Conservation (phyloP, 2,329 filamentous ascomycete genomes). For the Ophiostoma tasmaniense region DNA sequence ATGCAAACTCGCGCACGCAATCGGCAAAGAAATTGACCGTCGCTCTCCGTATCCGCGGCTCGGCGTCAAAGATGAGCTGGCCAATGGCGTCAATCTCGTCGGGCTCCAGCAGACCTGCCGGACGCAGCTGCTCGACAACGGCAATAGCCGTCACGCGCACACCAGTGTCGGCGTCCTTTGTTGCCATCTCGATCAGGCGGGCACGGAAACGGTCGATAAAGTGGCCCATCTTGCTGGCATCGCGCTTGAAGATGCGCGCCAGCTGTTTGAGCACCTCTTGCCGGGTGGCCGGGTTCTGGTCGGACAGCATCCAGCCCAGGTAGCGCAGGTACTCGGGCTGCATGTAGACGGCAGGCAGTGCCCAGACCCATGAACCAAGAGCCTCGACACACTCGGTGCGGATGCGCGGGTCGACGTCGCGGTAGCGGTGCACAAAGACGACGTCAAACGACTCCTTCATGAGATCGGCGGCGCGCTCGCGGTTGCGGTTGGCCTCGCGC, state of each 20-base stretch:
- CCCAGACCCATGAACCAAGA: slow-evolving; percentile 79
- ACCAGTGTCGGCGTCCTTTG: slow-evolving; percentile 68
- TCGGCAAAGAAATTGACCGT: slow-evolving; percentile 86
- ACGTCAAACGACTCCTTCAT: slow-evolving; percentile 85
- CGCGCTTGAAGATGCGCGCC: slow-evolving; percentile 66
- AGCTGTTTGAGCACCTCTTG: slow-evolving; percentile 84
- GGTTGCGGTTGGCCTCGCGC: slow-evolving; percentile 59
- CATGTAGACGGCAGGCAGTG: slow-evolving; percentile 79
- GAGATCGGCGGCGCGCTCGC: slow-evolving; percentile 59
- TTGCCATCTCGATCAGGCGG: slow-evolving; percentile 86
- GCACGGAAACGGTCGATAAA: slow-evolving; percentile 89
- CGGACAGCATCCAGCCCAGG: slow-evolving; percentile 89
- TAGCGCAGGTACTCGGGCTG: slow-evolving; percentile 87
- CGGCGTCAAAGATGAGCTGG: slow-evolving; percentile 79
- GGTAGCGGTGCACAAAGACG: slow-evolving; percentile 90
- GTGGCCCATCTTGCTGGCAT: slow-evolving; percentile 74
- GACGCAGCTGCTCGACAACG: slow-evolving; percentile 71
- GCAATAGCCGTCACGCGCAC: slow-evolving; percentile 76
- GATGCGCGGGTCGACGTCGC: slow-evolving; percentile 85
- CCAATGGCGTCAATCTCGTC: slow-evolving; percentile 85
- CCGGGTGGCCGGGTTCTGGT: slow-evolving; percentile 63
- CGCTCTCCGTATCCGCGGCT: slow-evolving; percentile 75
- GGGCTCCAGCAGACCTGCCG: slow-evolving; percentile 79
- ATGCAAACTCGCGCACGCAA: slow-evolving; percentile 73
- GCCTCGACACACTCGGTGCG: slow-evolving; percentile 81